phyloP scores from a whole-genome alignment of 2,329 filamentous ascomycete species.

The Aspergillus versicolor region DNA sequence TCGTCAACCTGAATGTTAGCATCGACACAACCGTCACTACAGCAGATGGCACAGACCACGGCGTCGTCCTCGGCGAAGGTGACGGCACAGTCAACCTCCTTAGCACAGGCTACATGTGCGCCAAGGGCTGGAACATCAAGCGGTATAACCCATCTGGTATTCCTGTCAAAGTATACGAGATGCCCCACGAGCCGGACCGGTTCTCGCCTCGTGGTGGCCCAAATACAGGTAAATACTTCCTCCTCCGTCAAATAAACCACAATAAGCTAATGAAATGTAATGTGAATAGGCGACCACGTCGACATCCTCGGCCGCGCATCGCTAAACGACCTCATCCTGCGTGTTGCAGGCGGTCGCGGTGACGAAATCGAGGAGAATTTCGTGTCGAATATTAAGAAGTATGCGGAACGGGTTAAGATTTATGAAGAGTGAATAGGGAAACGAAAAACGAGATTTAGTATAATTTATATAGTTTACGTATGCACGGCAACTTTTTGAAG shows the following conservation, averaged over 20 bases:
- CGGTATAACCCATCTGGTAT: slow-evolving; percentile 86
- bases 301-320: slow-evolving; percentile 88
- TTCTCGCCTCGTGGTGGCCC: slow-evolving; percentile 78
- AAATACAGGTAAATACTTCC: slow-evolving; percentile 55
- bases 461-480: neutral
- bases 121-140: slow-evolving; percentile 89
- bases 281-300: slow-evolving; percentile 73
- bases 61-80: slow-evolving; percentile 92
- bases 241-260: neutral
- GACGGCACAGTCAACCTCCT: slow-evolving; percentile 95
- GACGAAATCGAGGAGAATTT: slow-evolving; percentile 74
- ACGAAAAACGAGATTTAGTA: neutral
- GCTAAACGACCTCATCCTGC: slow-evolving; percentile 85
- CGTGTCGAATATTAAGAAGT: slow-evolving; percentile 77
- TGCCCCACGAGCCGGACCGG: slow-evolving; percentile 92
- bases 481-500: neutral
- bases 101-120: slow-evolving; percentile 94
- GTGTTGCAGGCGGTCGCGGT: slow-evolving; percentile 81
- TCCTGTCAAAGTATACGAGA: slow-evolving; percentile 84
- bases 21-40: slow-evolving; percentile 53
- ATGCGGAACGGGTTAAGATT: slow-evolving; percentile 80
- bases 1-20: slow-evolving; percentile 56
- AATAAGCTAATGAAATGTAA: slow-evolving; percentile 3
- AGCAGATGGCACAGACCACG: slow-evolving; percentile 65
- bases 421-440: slow-evolving; percentile 59